Evolutionary conservation across 768 basidiomycete species (phyloP), one percentile per base, ranked within the genome.

Genomic region (Rhizopogon vulgaris): DNA sequence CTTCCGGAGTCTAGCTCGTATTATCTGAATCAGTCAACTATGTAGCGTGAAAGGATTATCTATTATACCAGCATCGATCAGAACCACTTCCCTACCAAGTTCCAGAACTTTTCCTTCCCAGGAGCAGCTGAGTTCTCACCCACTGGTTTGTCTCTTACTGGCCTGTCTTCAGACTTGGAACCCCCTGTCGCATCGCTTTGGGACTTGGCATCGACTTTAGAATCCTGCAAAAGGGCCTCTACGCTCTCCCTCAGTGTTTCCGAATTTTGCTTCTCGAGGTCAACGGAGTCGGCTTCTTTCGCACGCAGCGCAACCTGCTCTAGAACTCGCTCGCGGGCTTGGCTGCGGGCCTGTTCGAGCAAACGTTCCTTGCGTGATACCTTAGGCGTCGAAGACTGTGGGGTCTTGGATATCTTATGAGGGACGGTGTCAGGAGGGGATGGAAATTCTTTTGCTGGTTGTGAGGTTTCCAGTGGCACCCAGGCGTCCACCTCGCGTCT

Each of bases 221-320:
- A 25, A 39, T 46, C 25, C 28, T 18, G 41, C 41, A 61, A 30
- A 7, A 57, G 40, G 37, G 53, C 48, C 37, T 63, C 63, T 2
- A 69, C 56, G 51, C 55, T 63, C 25, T 62, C 59, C 32, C 42
- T 64, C 45, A 70, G 25, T 28, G 54, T 66, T 52, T 55, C 54
- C 32, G 45, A 38, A n/a, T 8, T 30, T 25, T 8, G 56, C 15
- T 48, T 52, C 11, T 51, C 48, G 6, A 39, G 38, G 17, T 30
- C 47, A 22, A 11, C 4, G 24, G 18, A 34, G 27, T 34, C 4
- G 8, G 45, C 12, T 18, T 48, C 36, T 14, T 32, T 46, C 17
- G 48, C 18, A 49, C 34, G 41, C 18, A 46, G 4, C 1, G 30
- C 34, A 24, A 22, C 41, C 40, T 51, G 49, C 24, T 42, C 17